These are phyloP conservation scores for Scedosporium boydii DNA, from an alignment of 2,329 filamentous ascomycete species.

Conservation along the genomic window DNA sequence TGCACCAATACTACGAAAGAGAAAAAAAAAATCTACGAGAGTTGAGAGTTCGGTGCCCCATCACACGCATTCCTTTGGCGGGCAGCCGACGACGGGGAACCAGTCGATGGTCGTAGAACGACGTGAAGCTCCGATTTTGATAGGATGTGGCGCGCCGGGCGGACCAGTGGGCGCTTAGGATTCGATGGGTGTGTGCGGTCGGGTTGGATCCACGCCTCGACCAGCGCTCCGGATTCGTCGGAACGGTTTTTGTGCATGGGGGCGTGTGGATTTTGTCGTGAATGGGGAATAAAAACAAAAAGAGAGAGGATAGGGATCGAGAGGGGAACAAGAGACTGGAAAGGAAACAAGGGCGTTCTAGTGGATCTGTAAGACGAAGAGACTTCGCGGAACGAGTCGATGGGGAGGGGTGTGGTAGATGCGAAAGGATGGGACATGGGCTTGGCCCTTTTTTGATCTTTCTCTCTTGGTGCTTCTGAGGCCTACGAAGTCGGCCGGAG, in stretches of 20 bases:
- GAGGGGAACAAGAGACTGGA: neutral
- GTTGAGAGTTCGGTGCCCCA: neutral
- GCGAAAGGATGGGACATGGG: neutral
- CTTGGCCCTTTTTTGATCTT: neutral
- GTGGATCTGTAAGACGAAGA: neutral
- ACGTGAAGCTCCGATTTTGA: neutral
- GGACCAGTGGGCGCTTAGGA: constrained; percentile 7
- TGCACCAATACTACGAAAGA: too few species aligned
- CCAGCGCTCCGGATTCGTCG: neutral
- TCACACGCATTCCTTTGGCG: neutral
- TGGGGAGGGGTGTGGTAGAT: neutral
- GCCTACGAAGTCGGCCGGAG: too few species aligned
- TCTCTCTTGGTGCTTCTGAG: too few species aligned
- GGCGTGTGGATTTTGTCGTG: neutral
- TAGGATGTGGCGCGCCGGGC: constrained; percentile 1
- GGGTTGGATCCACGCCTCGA: neutral
- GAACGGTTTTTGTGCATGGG: neutral
- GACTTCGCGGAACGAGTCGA: too few species aligned
- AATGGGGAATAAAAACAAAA: neutral
- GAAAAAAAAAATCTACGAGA: neutral
- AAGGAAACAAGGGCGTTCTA: neutral
- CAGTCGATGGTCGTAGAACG: neutral
- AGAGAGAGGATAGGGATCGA: neutral
- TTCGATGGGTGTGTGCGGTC: neutral
- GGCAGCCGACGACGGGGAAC: neutral